phyloP scores from a whole-genome alignment of 2,329 filamentous ascomycete genomes.

The Sporothrix inflata region DNA sequence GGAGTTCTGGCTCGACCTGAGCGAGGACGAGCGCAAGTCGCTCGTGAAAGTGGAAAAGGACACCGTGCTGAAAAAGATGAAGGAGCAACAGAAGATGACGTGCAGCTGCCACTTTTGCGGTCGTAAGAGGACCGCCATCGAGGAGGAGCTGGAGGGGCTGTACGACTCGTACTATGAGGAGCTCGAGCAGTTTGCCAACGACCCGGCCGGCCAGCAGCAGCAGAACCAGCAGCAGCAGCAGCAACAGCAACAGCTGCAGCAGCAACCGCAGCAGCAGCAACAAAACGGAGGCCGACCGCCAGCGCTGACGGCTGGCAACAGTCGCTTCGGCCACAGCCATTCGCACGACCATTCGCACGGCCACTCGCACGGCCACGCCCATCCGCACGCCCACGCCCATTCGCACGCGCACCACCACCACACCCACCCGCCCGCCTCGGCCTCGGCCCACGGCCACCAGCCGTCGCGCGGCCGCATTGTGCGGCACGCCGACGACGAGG shows the following conservation, averaged over 20 bases:
- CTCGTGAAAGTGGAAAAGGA: slow-evolving; percentile 98
- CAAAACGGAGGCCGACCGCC: background rate
- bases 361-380: background rate
- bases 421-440: background rate
- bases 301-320: background rate
- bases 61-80: slow-evolving; percentile 98
- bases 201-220: slow-evolving; percentile 59
- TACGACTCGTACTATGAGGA: slow-evolving; percentile 99
- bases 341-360: background rate
- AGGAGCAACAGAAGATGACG: slow-evolving; percentile 98
- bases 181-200: slow-evolving; percentile 94
- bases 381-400: background rate
- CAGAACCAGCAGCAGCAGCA: background rate
- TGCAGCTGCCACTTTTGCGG: slow-evolving; percentile 98
- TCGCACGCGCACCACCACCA: slow-evolving; percentile 20
- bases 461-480: slow-evolving; percentile 76
- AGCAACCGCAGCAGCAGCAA: background rate
- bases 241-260: background rate
- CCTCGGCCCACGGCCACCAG: slow-evolving; percentile 54
- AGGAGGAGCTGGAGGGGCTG: slow-evolving; percentile 94
- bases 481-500: slow-evolving; percentile 59
- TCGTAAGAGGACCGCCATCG: slow-evolving; percentile 92
- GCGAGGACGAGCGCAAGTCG: slow-evolving; percentile 91
- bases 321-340: background rate
- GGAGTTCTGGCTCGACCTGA: slow-evolving; percentile 94